phyloP scores from a whole-genome alignment of 768 basidiomycete genomes.

The Tylopilus subfusipes region DNA sequence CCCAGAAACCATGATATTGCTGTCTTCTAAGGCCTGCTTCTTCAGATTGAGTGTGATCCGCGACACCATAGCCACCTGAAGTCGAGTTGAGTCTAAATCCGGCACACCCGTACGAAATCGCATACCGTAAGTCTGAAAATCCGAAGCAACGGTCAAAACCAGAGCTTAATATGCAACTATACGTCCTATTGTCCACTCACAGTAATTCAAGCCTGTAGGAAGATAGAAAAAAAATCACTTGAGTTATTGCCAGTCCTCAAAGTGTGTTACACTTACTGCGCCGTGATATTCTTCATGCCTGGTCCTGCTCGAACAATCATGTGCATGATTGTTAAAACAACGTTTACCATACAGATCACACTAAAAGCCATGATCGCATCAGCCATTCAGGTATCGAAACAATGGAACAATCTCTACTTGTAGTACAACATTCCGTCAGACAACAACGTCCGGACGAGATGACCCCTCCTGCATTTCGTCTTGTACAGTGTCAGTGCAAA shows the following conservation, averaged over 20 bases:
- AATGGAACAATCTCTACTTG: constrained; percentile 18
- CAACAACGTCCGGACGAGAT: constrained; percentile 25
- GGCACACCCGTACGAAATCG: neutral
- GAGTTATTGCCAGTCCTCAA: neutral
- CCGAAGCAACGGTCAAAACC: constrained; percentile 36
- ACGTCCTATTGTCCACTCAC: constrained; percentile 23
- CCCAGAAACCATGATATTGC: neutral
- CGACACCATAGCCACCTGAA: constrained; percentile 62
- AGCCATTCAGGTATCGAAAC: neutral
- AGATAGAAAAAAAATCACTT: neutral
- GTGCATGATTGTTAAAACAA: constrained; percentile 37
- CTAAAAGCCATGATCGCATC: constrained; percentile 17
- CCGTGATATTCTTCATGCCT: constrained; percentile 36
- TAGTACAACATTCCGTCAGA: constrained; percentile 37
- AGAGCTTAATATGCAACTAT: constrained; percentile 8
- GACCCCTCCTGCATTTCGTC: constrained; percentile 21
- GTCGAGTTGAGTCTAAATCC: neutral
- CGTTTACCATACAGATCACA: constrained; percentile 37
- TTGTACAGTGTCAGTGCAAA: constrained; percentile 33
- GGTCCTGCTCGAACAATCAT: constrained; percentile 33
- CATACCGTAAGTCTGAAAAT: constrained; percentile 14
- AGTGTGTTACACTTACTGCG: constrained; percentile 22
- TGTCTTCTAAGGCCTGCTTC: constrained; percentile 27
- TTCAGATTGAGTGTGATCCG: constrained; percentile 61
- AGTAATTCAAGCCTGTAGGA: constrained; percentile 37